Conservation (phyloP, 73 alveolate species). For the Blepharisma japonicum region DNA sequence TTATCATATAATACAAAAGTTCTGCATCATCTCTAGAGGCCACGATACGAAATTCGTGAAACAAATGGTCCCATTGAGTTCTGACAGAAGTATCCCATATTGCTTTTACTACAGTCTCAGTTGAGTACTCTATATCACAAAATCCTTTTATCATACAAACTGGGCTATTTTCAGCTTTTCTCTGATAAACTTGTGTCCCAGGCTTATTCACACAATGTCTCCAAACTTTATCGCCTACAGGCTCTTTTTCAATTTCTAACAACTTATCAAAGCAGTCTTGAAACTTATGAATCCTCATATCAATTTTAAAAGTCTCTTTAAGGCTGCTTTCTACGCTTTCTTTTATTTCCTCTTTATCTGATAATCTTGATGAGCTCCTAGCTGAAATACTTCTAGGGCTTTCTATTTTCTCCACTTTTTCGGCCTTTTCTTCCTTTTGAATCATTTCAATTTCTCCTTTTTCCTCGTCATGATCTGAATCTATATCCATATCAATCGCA, state of each 20-base stretch:
- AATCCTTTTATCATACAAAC: slow-evolving; percentile 22
- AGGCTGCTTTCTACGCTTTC: background rate
- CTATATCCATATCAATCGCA: no score
- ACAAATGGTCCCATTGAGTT: slow-evolving; percentile 42
- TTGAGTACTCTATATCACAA: background rate
- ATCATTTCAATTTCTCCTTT: background rate
- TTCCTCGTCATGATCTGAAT: background rate
- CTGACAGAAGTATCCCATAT: slow-evolving; percentile 38
- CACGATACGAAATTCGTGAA: slow-evolving; percentile 31
- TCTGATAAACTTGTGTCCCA: background rate
- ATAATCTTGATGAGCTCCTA: background rate
- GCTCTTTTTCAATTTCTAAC: slow-evolving; percentile 1
- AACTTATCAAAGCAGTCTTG: slow-evolving; percentile 25
- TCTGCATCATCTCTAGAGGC: slow-evolving; percentile 35
- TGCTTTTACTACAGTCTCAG: slow-evolving; percentile 36
- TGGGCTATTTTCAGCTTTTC: slow-evolving; percentile 15
- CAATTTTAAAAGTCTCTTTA: background rate
- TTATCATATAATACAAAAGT: slow-evolving; percentile 34
- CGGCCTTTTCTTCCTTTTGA: background rate
- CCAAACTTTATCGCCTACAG: background rate
- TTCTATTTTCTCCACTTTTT: background rate
- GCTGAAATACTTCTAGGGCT: background rate
- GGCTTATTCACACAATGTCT: background rate
- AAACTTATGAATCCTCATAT: background rate
- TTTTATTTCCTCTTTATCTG: background rate